Evolutionary conservation across 352 stramenopile genomes (phyloP).

Genomic region (Phytophthora sojae): DNA sequence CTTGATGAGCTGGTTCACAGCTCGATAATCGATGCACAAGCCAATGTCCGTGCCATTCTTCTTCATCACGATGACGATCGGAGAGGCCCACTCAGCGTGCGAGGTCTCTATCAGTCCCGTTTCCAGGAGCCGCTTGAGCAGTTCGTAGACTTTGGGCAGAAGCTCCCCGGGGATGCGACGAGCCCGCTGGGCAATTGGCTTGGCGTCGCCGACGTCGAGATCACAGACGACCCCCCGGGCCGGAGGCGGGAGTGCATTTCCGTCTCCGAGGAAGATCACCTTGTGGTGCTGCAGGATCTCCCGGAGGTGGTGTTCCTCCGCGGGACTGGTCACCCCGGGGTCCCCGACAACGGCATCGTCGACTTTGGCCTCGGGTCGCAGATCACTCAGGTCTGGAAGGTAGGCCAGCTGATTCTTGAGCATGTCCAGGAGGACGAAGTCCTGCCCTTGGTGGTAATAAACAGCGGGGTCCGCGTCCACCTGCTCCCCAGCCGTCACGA

Average conservation of each 20-base stretch:
- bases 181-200: conserved; percentile 6
- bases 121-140: conserved; percentile 17
- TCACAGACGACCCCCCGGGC: conserved; percentile 22
- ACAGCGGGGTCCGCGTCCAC: neutral
- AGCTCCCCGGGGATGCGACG: conserved; percentile 5
- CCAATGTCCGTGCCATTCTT: conserved; percentile 16
- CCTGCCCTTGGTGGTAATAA: conserved; percentile 12
- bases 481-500: neutral
- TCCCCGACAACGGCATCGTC: neutral
- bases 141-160: conserved; percentile 17
- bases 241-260: conserved; percentile 3
- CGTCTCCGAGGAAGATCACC: conserved; percentile 1
- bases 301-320: conserved; percentile 1
- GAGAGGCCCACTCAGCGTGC: conserved; percentile 5
- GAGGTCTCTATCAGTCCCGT: conserved; percentile 16
- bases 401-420: conserved; percentile 10
- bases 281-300: neutral
- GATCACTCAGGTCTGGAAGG: conserved; percentile 16
- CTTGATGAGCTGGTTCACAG: conserved; percentile 26
- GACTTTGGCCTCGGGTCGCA: neutral
- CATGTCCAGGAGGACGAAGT: conserved; percentile 13
- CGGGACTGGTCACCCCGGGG: neutral
- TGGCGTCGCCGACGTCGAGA: conserved; percentile 18
- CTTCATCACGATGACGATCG: conserved; percentile 34
- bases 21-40: conserved; percentile 30